Evolutionary conservation across 805 yeast species (phyloP).

Genomic region (Zygosaccharomyces gambellarensis): DNA sequence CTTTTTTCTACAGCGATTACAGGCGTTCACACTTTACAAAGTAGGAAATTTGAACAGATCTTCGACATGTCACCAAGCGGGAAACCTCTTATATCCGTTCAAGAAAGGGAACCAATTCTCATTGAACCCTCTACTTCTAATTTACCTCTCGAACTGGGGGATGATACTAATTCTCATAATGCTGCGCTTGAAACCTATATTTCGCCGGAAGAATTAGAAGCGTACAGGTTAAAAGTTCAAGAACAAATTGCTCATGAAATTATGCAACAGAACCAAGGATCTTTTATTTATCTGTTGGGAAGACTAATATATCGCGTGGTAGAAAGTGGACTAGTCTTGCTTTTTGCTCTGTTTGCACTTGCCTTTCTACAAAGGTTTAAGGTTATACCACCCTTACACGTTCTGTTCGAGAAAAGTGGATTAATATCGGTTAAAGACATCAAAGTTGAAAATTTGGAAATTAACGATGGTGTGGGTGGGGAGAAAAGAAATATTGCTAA

Average conservation of each 20-base stretch:
- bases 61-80: slow-evolving; percentile 4
- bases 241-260: slow-evolving; percentile 27
- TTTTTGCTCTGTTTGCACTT: slow-evolving; percentile 30
- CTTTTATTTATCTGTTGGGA: slow-evolving; percentile 21
- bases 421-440: slow-evolving; percentile 27
- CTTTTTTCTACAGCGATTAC: slow-evolving; percentile 41
- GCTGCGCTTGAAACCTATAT: slow-evolving; percentile 21
- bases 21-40: slow-evolving; percentile 44
- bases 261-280: slow-evolving; percentile 12
- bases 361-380: slow-evolving; percentile 30
- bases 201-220: slow-evolving; percentile 27
- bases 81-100: slow-evolving; percentile 11
- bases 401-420: slow-evolving; percentile 34
- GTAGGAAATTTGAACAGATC: slow-evolving; percentile 16
- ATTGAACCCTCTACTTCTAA: slow-evolving; percentile 22
- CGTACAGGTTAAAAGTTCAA: slow-evolving; percentile 23
- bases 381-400: slow-evolving; percentile 33
- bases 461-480: neutral
- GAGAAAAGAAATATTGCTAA: neutral
- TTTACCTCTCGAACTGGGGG: neutral
- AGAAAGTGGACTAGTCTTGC: slow-evolving; percentile 40
- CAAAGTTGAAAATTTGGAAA: slow-evolving; percentile 7
- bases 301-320: slow-evolving; percentile 33
- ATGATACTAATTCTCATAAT: slow-evolving; percentile 6
- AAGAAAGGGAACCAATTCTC: slow-evolving; percentile 19